A percentile compares a stretch with the other conserved stretches of the same genome.
Conservation (phyloP, 2,329 filamentous ascomycete species). For the Aspergillus felis region DNA sequence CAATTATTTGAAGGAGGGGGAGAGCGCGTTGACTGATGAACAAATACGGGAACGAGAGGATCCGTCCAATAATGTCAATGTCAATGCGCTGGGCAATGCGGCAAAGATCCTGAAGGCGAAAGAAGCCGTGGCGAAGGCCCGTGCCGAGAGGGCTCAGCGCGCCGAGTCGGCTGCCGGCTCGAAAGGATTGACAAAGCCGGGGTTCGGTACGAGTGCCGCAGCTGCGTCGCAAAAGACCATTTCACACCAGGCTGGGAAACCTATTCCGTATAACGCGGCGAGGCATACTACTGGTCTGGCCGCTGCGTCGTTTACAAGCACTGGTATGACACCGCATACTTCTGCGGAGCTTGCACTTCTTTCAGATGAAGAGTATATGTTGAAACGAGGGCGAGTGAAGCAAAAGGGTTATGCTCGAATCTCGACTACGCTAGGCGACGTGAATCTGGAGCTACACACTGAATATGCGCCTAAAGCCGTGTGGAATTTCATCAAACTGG, state of each 20-base stretch:
- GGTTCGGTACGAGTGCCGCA: conserved; percentile 6
- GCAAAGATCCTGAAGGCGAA: conserved; percentile 86
- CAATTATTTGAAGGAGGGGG: conserved; percentile 82
- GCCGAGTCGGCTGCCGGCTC: conserved; percentile 50
- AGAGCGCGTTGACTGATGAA: conserved; percentile 63
- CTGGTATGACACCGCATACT: conserved; percentile 87
- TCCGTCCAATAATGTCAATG: conserved; percentile 65
- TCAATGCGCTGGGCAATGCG: conserved; percentile 70
- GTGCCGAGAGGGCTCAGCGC: conserved; percentile 64
- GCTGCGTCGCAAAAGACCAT: conserved; percentile 19
- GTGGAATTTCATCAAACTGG: conserved; percentile 90
- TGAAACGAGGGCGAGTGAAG: conserved; percentile 84
- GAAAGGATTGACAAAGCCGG: conserved; percentile 25
- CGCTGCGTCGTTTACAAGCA: conserved; percentile 92
- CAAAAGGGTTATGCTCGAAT: conserved; percentile 88
- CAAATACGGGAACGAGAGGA: conserved; percentile 64
- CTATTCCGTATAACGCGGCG: conserved; percentile 73
- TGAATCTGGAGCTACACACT: conserved; percentile 85
- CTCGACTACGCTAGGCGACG: conserved; percentile 75
- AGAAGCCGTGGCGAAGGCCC: conserved; percentile 86
- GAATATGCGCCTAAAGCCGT: conserved; percentile 90
- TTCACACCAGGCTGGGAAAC: conserved; percentile 28
- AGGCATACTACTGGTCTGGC: conserved; percentile 85
- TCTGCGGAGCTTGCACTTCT: conserved; percentile 80
- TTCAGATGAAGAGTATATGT: conserved; percentile 93